Evolutionary conservation across 805 yeast genomes (phyloP), one percentile per base, ranked within the genome.

Genomic region (Candida sakaeoensis): DNA sequence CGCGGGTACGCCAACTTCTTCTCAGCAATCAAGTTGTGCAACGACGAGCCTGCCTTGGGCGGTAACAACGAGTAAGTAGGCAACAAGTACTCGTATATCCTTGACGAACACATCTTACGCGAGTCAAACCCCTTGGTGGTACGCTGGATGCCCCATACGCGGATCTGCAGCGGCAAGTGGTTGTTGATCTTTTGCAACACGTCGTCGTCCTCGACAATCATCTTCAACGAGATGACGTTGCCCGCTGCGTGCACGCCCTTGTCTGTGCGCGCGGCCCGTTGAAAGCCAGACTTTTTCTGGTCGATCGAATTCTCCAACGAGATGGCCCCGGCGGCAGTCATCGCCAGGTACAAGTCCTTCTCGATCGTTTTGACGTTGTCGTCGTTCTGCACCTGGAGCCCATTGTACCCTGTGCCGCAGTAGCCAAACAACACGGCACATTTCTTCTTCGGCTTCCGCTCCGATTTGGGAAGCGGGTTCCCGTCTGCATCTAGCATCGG

Each of bases 181-280:
- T 70, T 61, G 60, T 93, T 93, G 61, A 93, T 82, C 58, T 81
- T 85, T 33, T 72, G 70, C 31, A 83, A 73, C 37, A 88, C 74
- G 40, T 87, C 82, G 10, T 72, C 78, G 53, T 90, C 95, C 56
- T 88, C 95, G 39, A 87, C 73, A 51, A 87, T 86, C 71, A 90
- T 64, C 58, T 90, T 90, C 50, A 85, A 68, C 12, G 95, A 83
- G 32, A 91, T 76, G 16, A 89, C 88, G 58, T 90, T 90, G 21
- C 97, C 97, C 2, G 96, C 96, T 9, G 98, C 97, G 63, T 90
- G 98, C 17, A 90, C 98, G 45, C 97, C 98, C 61, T 91, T 91
- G 61, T 90, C 98, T 3, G 91, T 84, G 65, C 91, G 73, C 4
- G 91, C 91, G 38, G 90, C 87, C 60, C 93, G 73, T 86, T 81